Base-by-base conservation (phyloP, 1,139 yeast species). In the Hyphopichia pseudoburtonii region DNA sequence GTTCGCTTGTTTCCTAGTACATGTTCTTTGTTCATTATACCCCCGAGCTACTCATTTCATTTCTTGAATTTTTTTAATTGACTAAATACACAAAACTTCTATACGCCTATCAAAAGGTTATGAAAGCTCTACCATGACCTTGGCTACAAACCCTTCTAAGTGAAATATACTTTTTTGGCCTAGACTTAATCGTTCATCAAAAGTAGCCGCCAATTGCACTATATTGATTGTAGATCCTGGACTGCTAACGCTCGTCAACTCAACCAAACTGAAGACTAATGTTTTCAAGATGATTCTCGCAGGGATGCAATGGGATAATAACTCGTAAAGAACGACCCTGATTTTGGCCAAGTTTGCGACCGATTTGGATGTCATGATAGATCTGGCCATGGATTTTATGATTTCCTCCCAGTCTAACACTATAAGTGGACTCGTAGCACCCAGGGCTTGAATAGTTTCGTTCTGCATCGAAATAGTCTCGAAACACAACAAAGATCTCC, bases 131-230 rank as follows among this genome's bases (percentile, higher is more conserved):
- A 83, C 80, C 97, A 92, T 92, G 2, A 81, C 79, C 54, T 78
- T 84, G 1, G 97, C 97, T 14, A 86, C 78, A 57, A 88, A 92
- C 1, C 97, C 98, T 63, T 92, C 99, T 41, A 92, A 66, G 60
- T 92, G 99, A 62, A 88, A 92, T 12, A 92, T 92, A 31, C 92
- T 86, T 59, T 92, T 92, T 46, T 77, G 78, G 1, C 98, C 98
- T 43, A 86, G 68, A 45, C 92, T 78, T 43, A 92, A 70, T 40
- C 99, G 76, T 54, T 92, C 97, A 54, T 92, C 97, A 58, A 84
- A 92, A 4, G 71, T 56, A 2, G 96, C 78, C 2, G 88, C 90
- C 21, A 80, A 65, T 11, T 76, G 76, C n/a, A 87, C 78, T 34
- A 92, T 68, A 12, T 68, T 12, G 16, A 33, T 21, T 11, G 30